Conservation (phyloP, 192 early-diverging fungal species). For the Glomus cerebriforme region DNA sequence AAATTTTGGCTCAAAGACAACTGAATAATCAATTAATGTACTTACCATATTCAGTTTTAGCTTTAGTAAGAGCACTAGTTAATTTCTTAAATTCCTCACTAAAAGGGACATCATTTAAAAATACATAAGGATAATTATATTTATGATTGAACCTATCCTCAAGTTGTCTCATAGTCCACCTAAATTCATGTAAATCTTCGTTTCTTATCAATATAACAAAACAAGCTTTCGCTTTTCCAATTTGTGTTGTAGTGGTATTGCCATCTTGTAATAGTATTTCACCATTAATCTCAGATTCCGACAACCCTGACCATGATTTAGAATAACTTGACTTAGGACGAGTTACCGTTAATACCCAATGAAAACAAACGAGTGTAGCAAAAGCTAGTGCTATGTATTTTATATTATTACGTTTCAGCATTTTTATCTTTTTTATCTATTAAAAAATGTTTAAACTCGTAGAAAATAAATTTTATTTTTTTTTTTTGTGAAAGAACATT, state of each 20-base stretch:
- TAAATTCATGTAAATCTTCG: slow-evolving; percentile 61
- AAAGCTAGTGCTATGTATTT: slow-evolving; percentile 18
- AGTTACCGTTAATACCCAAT: neutral
- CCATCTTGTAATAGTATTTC: neutral
- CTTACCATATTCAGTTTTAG: slow-evolving; percentile 61
- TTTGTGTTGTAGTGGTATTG: neutral
- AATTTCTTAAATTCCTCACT: slow-evolving; percentile 64
- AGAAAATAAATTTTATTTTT: too few relatives aligned
- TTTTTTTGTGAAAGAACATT: too few relatives aligned
- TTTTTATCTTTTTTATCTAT: too few relatives aligned
- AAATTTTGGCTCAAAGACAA: neutral
- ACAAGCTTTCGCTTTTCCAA: slow-evolving; percentile 26
- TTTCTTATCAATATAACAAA: slow-evolving; percentile 82
- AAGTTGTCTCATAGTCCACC: slow-evolving; percentile 65
- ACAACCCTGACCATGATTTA: neutral
- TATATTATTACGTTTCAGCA: slow-evolving; percentile 12
- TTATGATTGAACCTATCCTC: slow-evolving; percentile 80
- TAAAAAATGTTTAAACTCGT: too few relatives aligned
- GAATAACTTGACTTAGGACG: slow-evolving; percentile 4
- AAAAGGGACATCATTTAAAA: slow-evolving; percentile 81
- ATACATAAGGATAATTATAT: slow-evolving; percentile 86
- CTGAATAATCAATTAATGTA: neutral
- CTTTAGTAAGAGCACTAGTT: slow-evolving; percentile 56
- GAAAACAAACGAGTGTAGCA: neutral
- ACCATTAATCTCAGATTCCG: neutral